These are phyloP conservation scores for Sesbania bispinosa DNA, from an alignment of 306 rosid genomes.

Conservation along the genomic window DNA sequence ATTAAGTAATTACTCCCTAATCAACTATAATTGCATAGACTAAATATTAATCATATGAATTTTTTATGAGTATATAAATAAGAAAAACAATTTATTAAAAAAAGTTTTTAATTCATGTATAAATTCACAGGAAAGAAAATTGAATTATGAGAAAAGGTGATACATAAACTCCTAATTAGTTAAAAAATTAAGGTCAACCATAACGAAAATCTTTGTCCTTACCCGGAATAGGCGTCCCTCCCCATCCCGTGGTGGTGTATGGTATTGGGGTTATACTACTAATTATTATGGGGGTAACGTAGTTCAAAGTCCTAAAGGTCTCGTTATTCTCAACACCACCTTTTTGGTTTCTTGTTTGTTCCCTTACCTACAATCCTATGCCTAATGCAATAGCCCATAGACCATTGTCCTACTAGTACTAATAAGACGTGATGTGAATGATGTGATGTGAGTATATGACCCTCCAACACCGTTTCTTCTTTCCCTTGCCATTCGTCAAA, in stretches of 20 bases:
- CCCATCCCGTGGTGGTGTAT: background rate
- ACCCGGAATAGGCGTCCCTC: background rate
- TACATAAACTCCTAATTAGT: too few species aligned
- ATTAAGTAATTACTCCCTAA: too few species aligned
- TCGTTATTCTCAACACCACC: slow-evolving; percentile 15
- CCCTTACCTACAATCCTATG: slow-evolving; percentile 3
- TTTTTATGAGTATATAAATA: too few species aligned
- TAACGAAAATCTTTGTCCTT: slow-evolving; percentile 10
- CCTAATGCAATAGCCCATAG: too few species aligned
- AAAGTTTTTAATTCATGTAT: too few species aligned
- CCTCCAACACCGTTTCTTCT: slow-evolving; percentile 1
- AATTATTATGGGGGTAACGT: background rate
- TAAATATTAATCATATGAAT: too few species aligned
- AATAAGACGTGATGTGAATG: slow-evolving; percentile 4
- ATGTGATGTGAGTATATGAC: slow-evolving; percentile 22
- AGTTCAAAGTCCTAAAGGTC: background rate
- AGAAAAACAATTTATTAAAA: too few species aligned
- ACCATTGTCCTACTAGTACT: background rate
- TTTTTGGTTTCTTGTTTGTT: slow-evolving; percentile 13
- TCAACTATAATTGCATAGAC: too few species aligned
- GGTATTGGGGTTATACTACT: background rate
- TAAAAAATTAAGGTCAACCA: background rate
- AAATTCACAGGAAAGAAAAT: too few species aligned
- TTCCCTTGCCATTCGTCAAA: slow-evolving; percentile 38
- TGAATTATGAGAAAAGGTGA: too few species aligned